Percentiles rank a stretch among this genome's conserved stretches.
Conservation (phyloP, 2,329 filamentous ascomycete species). For the Microsporum ferrugineum region DNA sequence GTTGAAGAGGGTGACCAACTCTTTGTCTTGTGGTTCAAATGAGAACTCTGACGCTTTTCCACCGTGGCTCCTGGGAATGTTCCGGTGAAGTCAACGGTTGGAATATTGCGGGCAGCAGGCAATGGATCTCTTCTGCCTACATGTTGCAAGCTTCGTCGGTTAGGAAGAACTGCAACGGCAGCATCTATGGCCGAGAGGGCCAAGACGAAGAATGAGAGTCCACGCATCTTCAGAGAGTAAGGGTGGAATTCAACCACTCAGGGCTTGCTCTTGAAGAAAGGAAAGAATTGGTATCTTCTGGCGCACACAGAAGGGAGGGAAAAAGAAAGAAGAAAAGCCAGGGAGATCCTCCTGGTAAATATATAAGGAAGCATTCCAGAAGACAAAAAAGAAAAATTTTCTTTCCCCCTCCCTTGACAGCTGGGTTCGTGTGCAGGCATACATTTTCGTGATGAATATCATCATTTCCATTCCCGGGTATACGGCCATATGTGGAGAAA, state of each 20-base stretch:
- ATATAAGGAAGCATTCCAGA: neutral
- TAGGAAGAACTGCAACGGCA: constrained; percentile 2
- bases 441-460: neutral
- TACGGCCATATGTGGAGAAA: neutral
- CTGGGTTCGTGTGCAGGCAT: neutral
- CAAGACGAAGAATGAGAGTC: constrained; percentile 6
- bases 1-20: constrained; percentile 2
- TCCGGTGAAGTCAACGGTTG: neutral
- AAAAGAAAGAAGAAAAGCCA: neutral
- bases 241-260: neutral
- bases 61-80: neutral
- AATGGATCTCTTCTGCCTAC: constrained; percentile 2
- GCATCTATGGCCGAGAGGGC: constrained; percentile 6
- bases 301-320: neutral
- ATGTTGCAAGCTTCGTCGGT: constrained; percentile 6
- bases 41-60: neutral
- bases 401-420: neutral
- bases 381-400: neutral
- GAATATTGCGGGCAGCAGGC: neutral
- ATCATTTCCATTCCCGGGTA: neutral
- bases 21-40: constrained; percentile 9
- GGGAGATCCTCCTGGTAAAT: neutral
- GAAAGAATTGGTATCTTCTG: neutral
- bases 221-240: constrained; percentile 4
- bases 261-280: neutral